phyloP scores from a whole-genome alignment of 208 protist species.

The Tritrichomonas foetus region DNA sequence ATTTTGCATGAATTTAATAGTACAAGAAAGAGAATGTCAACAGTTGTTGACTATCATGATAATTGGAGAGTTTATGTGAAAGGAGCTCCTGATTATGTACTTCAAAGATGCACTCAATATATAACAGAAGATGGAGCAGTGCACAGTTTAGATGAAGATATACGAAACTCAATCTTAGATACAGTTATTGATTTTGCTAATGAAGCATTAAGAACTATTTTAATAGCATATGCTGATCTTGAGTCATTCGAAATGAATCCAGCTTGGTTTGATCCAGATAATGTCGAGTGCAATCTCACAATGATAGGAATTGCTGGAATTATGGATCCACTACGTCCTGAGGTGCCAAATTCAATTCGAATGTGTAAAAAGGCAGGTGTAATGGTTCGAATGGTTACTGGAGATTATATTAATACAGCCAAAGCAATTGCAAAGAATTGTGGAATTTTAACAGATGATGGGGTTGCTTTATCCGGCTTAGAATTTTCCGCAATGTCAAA shows the following conservation, averaged over 20 bases:
- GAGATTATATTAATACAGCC: too few species aligned
- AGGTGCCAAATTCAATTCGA: conserved; percentile 58
- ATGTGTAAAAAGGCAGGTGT: conserved; percentile 68
- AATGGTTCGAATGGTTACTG: conserved; percentile 78
- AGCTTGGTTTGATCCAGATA: neutral
- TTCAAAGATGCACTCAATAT: neutral
- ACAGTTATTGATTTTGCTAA: neutral
- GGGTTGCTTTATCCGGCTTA: neutral
- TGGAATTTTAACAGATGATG: conserved; percentile 45
- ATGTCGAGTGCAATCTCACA: neutral
- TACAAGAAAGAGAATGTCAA: neutral
- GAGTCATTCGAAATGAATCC: neutral
- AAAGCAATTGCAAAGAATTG: conserved; percentile 62
- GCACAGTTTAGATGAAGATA: neutral
- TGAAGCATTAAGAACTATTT: neutral
- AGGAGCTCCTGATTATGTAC: neutral
- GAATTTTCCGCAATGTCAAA: neutral
- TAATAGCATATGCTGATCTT: neutral
- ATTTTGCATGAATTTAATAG: neutral
- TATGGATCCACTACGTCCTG: conserved; percentile 50
- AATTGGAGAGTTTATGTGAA: neutral
- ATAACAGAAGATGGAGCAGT: neutral
- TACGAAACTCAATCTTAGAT: neutral
- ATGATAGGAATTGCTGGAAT: neutral
- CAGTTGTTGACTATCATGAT: neutral